Evolutionary conservation across 495 filamentous ascomycete genomes (phyloP).

Genomic region (Penicillium steckii): DNA sequence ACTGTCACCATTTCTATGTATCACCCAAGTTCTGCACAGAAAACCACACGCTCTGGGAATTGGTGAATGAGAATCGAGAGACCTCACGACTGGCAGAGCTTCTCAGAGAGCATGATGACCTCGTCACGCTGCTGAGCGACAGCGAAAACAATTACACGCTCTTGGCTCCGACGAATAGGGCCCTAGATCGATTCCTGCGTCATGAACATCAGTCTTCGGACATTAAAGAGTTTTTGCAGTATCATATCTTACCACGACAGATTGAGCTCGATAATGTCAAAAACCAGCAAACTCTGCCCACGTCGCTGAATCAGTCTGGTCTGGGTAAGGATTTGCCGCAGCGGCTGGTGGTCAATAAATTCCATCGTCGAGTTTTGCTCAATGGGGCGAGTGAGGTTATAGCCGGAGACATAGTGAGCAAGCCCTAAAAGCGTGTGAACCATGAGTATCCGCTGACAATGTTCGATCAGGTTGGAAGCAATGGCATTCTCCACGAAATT

Average conservation of each 20-base stretch:
- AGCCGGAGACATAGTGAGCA: slow-evolving; percentile 60
- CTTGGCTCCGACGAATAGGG: slow-evolving; percentile 75
- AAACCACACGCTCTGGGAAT: slow-evolving; percentile 75
- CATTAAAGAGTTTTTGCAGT: slow-evolving; percentile 66
- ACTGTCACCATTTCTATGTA: not conserved
- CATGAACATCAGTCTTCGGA: slow-evolving; percentile 43
- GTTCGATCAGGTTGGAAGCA: slow-evolving; percentile 54
- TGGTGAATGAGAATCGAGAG: slow-evolving; percentile 70
- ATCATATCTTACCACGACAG: slow-evolving; percentile 70
- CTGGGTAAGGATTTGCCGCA: slow-evolving; percentile 62
- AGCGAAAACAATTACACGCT: slow-evolving; percentile 70
- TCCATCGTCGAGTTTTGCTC: slow-evolving; percentile 58
- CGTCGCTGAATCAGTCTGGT: slow-evolving; percentile 50
- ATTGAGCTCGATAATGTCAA: slow-evolving; percentile 54
- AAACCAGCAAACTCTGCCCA: slow-evolving; percentile 67
- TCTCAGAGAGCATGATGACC: slow-evolving; percentile 65
- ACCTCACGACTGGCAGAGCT: slow-evolving; percentile 72
- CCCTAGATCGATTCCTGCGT: slow-evolving; percentile 64
- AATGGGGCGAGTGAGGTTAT: slow-evolving; percentile 73
- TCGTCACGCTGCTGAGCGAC: slow-evolving; percentile 68
- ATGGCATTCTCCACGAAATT: slow-evolving; percentile 79
- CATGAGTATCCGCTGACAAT: not conserved
- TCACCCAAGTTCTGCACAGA: slow-evolving; percentile 25
- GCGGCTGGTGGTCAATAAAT: slow-evolving; percentile 59
- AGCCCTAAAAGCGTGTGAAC: not conserved